phyloP scores from a whole-genome alignment of 1,139 yeast species.

The Yamadazyma epiphylla region DNA sequence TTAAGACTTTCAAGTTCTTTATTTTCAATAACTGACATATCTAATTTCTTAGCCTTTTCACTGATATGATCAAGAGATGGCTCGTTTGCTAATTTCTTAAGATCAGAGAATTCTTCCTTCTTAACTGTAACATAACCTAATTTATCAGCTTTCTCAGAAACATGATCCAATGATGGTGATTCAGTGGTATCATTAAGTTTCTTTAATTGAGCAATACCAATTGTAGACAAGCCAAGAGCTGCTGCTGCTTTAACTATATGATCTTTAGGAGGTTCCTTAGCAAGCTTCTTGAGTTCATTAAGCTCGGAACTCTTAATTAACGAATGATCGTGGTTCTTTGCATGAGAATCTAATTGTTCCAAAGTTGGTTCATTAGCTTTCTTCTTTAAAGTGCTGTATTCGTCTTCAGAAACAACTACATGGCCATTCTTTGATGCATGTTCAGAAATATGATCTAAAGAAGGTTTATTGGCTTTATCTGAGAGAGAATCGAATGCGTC shows the following conservation, averaged over 20 bases:
- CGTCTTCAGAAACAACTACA: conserved; percentile 7
- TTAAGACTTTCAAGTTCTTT: conserved; percentile 6
- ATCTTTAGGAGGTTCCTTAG: conserved; percentile 20
- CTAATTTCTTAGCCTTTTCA: conserved; percentile 17
- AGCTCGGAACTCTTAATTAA: conserved; percentile 9
- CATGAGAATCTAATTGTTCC: conserved; percentile 19
- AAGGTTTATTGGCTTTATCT: conserved; percentile 11
- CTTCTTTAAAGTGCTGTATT: conserved; percentile 11
- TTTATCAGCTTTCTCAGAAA: conserved; percentile 12
- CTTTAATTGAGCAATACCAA: conserved; percentile 16
- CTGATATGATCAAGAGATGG: conserved; percentile 30
- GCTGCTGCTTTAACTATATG: conserved; percentile 17
- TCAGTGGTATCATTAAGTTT: conserved; percentile 16
- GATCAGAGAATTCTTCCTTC: conserved; percentile 10
- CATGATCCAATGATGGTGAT: conserved; percentile 17
- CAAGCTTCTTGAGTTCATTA: conserved; percentile 9
- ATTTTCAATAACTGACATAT: conserved; percentile 6
- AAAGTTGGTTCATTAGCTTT: conserved; percentile 21
- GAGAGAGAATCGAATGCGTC: conserved; percentile 9
- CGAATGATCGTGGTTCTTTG: conserved; percentile 14
- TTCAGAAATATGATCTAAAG: conserved; percentile 12
- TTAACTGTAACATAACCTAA: conserved; percentile 17
- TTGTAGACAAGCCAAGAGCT: conserved; percentile 18
- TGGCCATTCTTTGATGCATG: conserved; percentile 14
- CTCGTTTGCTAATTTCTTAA: conserved; percentile 14